phyloP scores from a whole-genome alignment of 202 grass and related monocot species.

The Cymbopogon flexuosus region DNA sequence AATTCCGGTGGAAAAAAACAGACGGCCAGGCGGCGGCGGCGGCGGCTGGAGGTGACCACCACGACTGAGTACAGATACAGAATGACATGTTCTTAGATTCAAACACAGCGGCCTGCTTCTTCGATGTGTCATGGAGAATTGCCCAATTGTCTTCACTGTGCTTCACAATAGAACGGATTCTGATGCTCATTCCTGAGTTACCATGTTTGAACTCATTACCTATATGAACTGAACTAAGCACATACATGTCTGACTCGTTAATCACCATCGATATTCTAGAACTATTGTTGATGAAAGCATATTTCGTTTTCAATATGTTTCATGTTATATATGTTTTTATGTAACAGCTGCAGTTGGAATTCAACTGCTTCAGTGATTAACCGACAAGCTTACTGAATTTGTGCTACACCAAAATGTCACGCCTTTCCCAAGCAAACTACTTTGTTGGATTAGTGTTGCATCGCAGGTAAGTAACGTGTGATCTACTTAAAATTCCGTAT shows the following conservation, averaged over 20 bases:
- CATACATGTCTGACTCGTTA: background rate
- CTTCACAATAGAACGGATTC: background rate
- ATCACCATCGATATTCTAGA: background rate
- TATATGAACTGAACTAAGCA: background rate
- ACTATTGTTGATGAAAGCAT: background rate
- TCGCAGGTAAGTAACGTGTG: background rate
- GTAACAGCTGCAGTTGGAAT: background rate
- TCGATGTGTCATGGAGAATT: background rate
- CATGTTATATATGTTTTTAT: background rate
- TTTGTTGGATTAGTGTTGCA: background rate
- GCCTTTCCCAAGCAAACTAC: background rate
- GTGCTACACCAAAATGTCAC: background rate
- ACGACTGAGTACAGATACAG: no score
- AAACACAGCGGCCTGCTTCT: no score
- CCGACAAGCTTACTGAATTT: background rate
- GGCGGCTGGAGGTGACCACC: constrained; percentile 52
- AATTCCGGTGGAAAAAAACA: background rate
- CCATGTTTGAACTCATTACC: background rate
- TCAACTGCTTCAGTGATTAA: background rate
- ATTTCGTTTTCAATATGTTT: background rate
- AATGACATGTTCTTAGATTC: no score
- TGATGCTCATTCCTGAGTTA: background rate
- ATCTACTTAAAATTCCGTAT: background rate
- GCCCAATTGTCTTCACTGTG: background rate
- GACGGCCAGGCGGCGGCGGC: constrained; percentile 50